Evolutionary conservation across 345 rosid species (phyloP), one percentile per base, ranked within the genome.

Genomic region (Populus tremula): DNA sequence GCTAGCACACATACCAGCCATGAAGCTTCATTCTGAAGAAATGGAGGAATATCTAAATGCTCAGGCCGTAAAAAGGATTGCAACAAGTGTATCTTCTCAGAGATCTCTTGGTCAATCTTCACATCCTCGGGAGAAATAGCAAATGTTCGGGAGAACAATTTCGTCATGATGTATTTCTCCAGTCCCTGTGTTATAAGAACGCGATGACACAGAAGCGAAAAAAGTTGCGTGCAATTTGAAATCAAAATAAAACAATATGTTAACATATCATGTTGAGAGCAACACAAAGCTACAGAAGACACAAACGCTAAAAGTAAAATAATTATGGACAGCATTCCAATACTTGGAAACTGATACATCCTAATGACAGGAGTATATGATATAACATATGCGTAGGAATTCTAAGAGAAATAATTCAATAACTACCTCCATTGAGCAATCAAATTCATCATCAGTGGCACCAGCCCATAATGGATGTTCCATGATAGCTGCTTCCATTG

Each of bases 131-230:
- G 73, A 49, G 87, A 73, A 39, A 83, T 81, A 41, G 90, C 85
- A 67, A 88, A 86, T 50, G 87, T 82, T 75, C 89, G 87, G 8
- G 89, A 71, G 69, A 76, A 82, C 77, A 87, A 62, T 76, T 91
- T 83, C 31, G 89, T 87, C 90, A 86, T 89, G 80, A 87, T 83
- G 77, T 90, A 87, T 63, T 85, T 89, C 86, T 90, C 92, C 80
- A 86, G 77, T 76, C 86, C 93, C 92, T 88, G 80, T 69, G 84
- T 59, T 56, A 43, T 71, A 72, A 2, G 18, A 18, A 63, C 17
- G 41, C 49, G n/a, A 16, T 27, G 38, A 70, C 12, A 1, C 31
- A 50, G 5, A 31, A 50, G 16, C 25, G 29, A 47, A 47, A 45
- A 12, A 65, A 35, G 49, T 39, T 1, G 62, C 23, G 23, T 8